Conservation (phyloP, 225 moss, liverwort and hornwort genomes). For the Sphagnum tenellum region DNA sequence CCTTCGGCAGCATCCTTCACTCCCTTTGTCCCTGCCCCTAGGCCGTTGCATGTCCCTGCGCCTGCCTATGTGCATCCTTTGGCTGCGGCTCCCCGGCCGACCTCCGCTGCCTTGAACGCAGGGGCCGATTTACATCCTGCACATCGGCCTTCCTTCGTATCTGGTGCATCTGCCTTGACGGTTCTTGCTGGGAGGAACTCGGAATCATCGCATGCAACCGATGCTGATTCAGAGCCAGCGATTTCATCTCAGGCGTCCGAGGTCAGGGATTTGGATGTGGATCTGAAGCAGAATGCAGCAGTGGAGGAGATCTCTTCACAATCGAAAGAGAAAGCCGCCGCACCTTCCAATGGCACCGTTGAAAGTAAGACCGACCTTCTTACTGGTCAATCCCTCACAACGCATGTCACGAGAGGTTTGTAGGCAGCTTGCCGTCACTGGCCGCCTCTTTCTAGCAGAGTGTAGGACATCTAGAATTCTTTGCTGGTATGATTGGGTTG, state of each 20-base stretch:
- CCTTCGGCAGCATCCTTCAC: slow-evolving; percentile 36
- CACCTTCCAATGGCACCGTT: slow-evolving; percentile 1
- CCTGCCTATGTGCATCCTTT: not conserved
- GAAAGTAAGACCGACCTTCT: not conserved
- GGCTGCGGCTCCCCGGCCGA: not conserved
- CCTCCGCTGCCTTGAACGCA: not conserved
- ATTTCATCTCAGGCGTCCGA: slow-evolving; percentile 1
- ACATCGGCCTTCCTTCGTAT: slow-evolving; percentile 3
- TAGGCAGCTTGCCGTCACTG: too few species aligned
- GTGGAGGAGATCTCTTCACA: slow-evolving; percentile 1
- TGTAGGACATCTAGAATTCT: too few species aligned
- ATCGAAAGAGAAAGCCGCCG: slow-evolving; percentile 2
- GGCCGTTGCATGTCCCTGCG: slow-evolving; percentile 3
- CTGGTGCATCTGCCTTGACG: slow-evolving; percentile 10
- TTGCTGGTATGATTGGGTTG: too few species aligned
- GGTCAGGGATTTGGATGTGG: not conserved
- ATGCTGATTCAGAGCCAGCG: slow-evolving; percentile 2
- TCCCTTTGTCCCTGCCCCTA: slow-evolving; percentile 14
- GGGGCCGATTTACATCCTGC: slow-evolving; percentile 4
- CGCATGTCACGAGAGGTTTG: too few species aligned
- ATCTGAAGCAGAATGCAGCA: slow-evolving; percentile 7
- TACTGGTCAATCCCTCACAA: too few species aligned
- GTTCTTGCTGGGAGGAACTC: slow-evolving; percentile 4
- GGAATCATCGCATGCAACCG: not conserved
- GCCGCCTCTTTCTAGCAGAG: too few species aligned